Evolutionary conservation across 352 stramenopile species (phyloP).

Genomic region (Thraustotheca clavata): DNA sequence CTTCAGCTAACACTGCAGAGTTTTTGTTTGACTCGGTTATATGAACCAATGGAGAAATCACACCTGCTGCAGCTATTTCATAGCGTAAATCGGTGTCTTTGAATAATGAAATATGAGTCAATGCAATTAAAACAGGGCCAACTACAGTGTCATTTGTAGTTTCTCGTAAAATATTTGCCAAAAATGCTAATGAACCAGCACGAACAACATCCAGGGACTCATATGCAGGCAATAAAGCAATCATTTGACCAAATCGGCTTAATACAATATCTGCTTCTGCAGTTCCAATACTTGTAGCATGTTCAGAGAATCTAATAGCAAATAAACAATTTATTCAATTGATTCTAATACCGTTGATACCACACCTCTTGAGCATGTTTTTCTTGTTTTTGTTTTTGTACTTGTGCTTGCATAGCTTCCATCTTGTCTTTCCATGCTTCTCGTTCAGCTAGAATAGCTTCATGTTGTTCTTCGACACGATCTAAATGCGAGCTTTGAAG

Average conservation of each 20-base stretch:
- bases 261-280: constrained; percentile 41
- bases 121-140: constrained; percentile 54
- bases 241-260: constrained; percentile 58
- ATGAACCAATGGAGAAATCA: constrained; percentile 34
- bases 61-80: constrained; percentile 56
- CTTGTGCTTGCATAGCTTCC: constrained; percentile 31
- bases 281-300: not conserved
- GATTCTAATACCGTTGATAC: constrained; percentile 24
- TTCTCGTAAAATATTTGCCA: constrained; percentile 44
- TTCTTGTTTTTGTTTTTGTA: constrained; percentile 55
- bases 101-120: constrained; percentile 50
- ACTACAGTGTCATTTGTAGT: constrained; percentile 49
- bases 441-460: constrained; percentile 40
- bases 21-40: constrained; percentile 44
- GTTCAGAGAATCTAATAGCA: not conserved
- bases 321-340: not conserved
- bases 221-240: constrained; percentile 48
- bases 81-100: constrained; percentile 19
- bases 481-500: constrained; percentile 54
- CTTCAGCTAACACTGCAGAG: constrained; percentile 45
- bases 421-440: constrained; percentile 35
- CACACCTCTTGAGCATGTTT: constrained; percentile 58
- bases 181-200: constrained; percentile 50
- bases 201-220: constrained; percentile 37
- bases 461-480: constrained; percentile 43